phyloP scores from a whole-genome alignment of 345 rosid species.

The Populus davidiana region DNA sequence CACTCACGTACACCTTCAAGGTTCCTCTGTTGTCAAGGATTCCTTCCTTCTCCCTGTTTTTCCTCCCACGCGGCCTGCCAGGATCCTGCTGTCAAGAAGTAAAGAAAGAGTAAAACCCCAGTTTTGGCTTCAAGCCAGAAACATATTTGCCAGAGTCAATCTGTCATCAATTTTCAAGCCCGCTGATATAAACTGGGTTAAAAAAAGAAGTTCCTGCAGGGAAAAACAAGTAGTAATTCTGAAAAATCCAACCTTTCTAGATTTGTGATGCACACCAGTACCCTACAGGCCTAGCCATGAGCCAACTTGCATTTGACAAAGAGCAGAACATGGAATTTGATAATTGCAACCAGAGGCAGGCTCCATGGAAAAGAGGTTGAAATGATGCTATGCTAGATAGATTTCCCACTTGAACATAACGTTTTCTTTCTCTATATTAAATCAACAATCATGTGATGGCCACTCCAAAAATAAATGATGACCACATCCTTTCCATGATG shows the following conservation, averaged over 20 bases:
- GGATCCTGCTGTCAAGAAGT: slow-evolving; percentile 3
- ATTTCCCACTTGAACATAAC: not conserved
- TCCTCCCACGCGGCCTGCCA: not conserved
- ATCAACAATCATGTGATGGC: not conserved
- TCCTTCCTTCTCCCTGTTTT: not conserved
- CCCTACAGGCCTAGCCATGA: not conserved
- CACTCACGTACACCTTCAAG: slow-evolving; percentile 13
- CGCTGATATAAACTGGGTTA: not conserved
- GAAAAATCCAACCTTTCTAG: not conserved
- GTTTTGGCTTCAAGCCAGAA: slow-evolving; percentile 13
- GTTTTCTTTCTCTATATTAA: not conserved
- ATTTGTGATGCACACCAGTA: not conserved
- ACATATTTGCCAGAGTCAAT: not conserved
- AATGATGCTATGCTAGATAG: not conserved
- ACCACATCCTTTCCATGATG: not conserved
- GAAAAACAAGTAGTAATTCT: not conserved
- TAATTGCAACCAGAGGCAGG: not conserved
- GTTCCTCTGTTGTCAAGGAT: slow-evolving; percentile 15
- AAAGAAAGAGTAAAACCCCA: not conserved
- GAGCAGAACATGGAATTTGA: not conserved
- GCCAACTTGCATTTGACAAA: not conserved
- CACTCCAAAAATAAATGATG: not conserved
- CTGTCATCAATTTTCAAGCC: not conserved
- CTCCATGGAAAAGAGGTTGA: not conserved
- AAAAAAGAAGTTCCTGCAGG: not conserved